Conservation (phyloP, 2,329 filamentous ascomycete species). For the Fusarium fujikuroi region DNA sequence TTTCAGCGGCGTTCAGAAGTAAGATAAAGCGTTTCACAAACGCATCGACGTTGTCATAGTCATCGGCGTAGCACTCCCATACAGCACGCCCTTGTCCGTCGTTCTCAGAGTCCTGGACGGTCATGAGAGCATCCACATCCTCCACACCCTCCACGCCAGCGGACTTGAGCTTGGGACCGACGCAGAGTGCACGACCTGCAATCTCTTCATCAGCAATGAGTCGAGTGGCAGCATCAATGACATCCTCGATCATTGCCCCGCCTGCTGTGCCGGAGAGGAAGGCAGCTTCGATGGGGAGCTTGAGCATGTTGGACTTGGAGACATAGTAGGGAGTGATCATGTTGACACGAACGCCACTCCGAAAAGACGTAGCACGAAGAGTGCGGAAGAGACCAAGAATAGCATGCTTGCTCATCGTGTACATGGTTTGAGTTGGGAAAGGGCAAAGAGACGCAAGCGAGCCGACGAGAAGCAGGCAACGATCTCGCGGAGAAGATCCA, state of each 20-base stretch:
- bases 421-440: constrained; percentile 60
- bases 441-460: constrained; percentile 67
- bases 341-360: constrained; percentile 68
- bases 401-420: constrained; percentile 72
- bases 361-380: constrained; percentile 60
- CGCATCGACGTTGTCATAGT: constrained; percentile 65
- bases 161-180: constrained; percentile 64
- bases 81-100: constrained; percentile 56
- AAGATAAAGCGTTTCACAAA: constrained; percentile 65
- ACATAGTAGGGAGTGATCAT: constrained; percentile 75
- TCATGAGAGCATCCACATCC: constrained; percentile 47
- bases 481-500: constrained; percentile 53
- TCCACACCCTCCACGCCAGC: constrained; percentile 41
- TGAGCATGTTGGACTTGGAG: constrained; percentile 66
- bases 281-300: constrained; percentile 57
- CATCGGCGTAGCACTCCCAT: constrained; percentile 71
- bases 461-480: constrained; percentile 71
- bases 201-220: constrained; percentile 69
- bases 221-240: constrained; percentile 71
- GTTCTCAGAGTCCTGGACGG: constrained; percentile 49
- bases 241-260: constrained; percentile 65
- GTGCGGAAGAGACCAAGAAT: constrained; percentile 72
- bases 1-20: constrained; percentile 63
- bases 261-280: constrained; percentile 65
- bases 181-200: constrained; percentile 65